Percentiles rank a stretch among this genome's conserved stretches.
These are phyloP conservation scores for Linanthus parryae DNA, from an alignment of 148 eudicot genomes.

Conservation along the genomic window DNA sequence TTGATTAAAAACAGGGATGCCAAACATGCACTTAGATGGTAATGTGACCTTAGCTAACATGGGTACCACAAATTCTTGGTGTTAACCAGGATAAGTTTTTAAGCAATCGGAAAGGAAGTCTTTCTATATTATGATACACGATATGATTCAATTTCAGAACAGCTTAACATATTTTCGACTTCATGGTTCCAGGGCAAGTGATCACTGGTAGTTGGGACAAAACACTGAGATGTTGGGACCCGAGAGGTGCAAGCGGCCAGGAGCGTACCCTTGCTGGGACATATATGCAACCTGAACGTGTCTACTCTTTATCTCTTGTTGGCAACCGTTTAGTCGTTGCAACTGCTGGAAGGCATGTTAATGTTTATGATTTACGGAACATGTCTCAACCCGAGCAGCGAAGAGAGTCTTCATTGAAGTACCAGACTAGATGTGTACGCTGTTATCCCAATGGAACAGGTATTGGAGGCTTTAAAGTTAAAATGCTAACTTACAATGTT, in stretches of 20 bases:
- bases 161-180: too few relatives aligned
- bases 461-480: too few relatives aligned
- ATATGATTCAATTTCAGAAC: too few relatives aligned
- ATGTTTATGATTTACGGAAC: conserved; percentile 90
- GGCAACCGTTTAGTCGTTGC: conserved; percentile 86
- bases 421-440: conserved; percentile 94
- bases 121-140: too few relatives aligned
- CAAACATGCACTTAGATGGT: too few relatives aligned
- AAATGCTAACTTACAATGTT: too few relatives aligned
- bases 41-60: too few relatives aligned
- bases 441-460: conserved; percentile 94
- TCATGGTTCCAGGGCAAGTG: conserved; percentile 67
- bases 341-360: conserved; percentile 93
- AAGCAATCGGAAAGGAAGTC: too few relatives aligned
- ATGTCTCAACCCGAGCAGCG: conserved; percentile 98
- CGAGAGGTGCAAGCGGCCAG: conserved; percentile 91
- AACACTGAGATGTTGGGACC: conserved; percentile 97
- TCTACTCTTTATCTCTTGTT: conserved; percentile 83
- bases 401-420: conserved; percentile 88
- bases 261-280: conserved; percentile 90
- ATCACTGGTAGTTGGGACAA: conserved; percentile 99
- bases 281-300: conserved; percentile 92
- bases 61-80: too few relatives aligned
- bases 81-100: too few relatives aligned
- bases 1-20: too few relatives aligned